A percentile compares a stretch with the other conserved stretches of the same genome.
Evolutionary conservation across 192 early-diverging fungal genomes (phyloP).

Genomic region (Gaertneriomyces sp.): DNA sequence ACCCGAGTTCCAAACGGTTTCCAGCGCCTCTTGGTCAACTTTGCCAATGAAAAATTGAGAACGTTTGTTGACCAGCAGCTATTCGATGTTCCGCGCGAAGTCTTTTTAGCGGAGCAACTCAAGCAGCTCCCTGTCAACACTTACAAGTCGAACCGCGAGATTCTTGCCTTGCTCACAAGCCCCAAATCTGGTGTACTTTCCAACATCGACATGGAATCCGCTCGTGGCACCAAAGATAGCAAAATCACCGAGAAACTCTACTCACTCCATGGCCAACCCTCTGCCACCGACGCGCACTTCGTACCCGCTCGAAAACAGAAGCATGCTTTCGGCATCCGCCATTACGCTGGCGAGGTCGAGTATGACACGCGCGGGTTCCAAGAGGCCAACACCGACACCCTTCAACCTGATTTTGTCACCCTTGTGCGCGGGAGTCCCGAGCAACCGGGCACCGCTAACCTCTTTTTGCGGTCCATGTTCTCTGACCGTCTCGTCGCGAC

Average conservation of each 20-base stretch:
- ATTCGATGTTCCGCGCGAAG: constrained; percentile 32
- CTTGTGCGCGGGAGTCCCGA: constrained; percentile 62
- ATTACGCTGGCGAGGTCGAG: constrained; percentile 53
- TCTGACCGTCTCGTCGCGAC: constrained; percentile 47
- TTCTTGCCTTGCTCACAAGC: constrained; percentile 21
- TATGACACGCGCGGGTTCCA: constrained; percentile 78
- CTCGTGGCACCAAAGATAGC: constrained; percentile 29
- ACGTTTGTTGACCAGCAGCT: constrained; percentile 32
- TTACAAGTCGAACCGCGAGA: constrained; percentile 39
- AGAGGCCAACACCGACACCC: constrained; percentile 65
- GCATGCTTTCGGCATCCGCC: constrained; percentile 58
- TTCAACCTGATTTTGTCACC: constrained; percentile 78
- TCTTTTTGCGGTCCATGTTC: constrained; percentile 46
- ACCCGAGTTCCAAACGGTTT: constrained; percentile 38
- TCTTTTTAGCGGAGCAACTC: constrained; percentile 36
- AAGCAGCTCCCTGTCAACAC: constrained; percentile 47
- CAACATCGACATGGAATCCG: constrained; percentile 36
- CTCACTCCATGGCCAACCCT: constrained; percentile 12
- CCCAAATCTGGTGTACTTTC: constrained; percentile 36
- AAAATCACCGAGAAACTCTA: constrained; percentile 34
- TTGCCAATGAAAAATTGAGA: constrained; percentile 45
- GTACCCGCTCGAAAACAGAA: constrained; percentile 37
- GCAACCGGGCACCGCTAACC: constrained; percentile 41
- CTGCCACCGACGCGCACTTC: constrained; percentile 42
- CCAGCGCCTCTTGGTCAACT: constrained; percentile 52